Conservation (phyloP, 257 asterid species). For the Ehretia macrophylla region DNA sequence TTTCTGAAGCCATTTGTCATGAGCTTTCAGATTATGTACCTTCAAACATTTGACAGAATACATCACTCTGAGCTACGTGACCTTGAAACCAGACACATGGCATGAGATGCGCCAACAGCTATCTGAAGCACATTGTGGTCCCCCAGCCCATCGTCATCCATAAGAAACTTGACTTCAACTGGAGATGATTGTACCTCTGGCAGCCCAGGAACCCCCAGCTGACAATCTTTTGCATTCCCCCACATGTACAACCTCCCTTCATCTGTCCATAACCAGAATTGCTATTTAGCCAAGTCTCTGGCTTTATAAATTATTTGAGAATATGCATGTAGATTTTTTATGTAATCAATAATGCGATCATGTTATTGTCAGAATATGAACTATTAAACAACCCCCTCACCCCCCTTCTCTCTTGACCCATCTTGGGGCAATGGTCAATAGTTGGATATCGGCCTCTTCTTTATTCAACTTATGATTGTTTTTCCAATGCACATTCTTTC, state of each 20-base stretch:
- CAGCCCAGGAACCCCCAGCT: slow-evolving; percentile 85
- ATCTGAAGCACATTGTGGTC: slow-evolving; percentile 52
- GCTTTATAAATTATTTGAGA: background rate
- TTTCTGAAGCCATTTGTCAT: too few species aligned
- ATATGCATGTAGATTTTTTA: background rate
- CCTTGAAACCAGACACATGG: slow-evolving; percentile 73
- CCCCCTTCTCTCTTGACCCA: too few species aligned
- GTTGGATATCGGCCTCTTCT: too few species aligned
- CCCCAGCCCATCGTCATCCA: slow-evolving; percentile 66
- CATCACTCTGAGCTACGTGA: slow-evolving; percentile 18
- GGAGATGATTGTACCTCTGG: slow-evolving; percentile 69
- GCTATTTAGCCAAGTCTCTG: background rate
- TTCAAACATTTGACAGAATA: background rate
- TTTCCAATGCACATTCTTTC: too few species aligned
- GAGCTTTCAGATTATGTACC: too few species aligned
- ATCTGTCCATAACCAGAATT: slow-evolving; percentile 35
- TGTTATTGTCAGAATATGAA: background rate
- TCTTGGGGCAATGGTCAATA: background rate
- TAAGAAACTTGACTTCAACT: slow-evolving; percentile 73
- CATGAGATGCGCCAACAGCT: slow-evolving; percentile 92
- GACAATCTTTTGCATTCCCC: slow-evolving; percentile 81
- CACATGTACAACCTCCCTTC: slow-evolving; percentile 86
- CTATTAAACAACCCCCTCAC: too few species aligned
- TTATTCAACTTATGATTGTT: too few species aligned
- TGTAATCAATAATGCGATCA: background rate